Evolutionary conservation across 441 rosid genomes (phyloP), one percentile per base, ranked within the genome.

Genomic region (Syzygium syzygioides): DNA sequence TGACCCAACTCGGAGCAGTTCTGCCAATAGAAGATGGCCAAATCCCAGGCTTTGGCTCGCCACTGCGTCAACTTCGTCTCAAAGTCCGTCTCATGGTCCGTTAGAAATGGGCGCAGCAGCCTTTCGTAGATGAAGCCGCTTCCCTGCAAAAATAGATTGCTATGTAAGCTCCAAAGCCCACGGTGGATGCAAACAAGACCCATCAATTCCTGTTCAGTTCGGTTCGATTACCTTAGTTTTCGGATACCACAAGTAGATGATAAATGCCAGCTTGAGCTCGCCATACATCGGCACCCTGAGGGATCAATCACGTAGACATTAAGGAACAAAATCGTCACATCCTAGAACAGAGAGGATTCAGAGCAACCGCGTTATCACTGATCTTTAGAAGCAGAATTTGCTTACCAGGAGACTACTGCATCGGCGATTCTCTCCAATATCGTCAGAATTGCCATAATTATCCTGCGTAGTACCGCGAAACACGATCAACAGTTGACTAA

Each of bases 231-330:
- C 90, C 88, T 86, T 86, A 15, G 90, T 89, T 64, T 89, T 89
- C 14, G 90, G 90, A 64, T 89, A 89, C 90, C 90, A 89, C 28
- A 89, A 37, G 88, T 89, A 89, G 88, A 89, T 89, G 90, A 89
- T 89, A 85, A 89, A 89, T 52, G 90, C 90, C 50, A 89, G 90
- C 90, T 89, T 89, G 56, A 89, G 60, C 50, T 89, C 90, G 17
- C 90, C 90, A 14, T 89, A 89, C 90, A 89, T 86, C 4, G 90
- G 90, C 64, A 89, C 55, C 90, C 90, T 89, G 37, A 9, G 86
- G 18, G 84, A 57, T 41, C 26, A 30, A 34, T 30, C 26, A 62
- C 66, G 11, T 25, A 37, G 52, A 71, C 52, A 37, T 71, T 71
- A 71, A 71, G 83, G 71, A 55, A 85, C 15, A 53, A 55, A 55